Evolutionary conservation across 345 rosid species (phyloP), one percentile per base, ranked within the genome.

Genomic region (Euphorbia pulcherrima): DNA sequence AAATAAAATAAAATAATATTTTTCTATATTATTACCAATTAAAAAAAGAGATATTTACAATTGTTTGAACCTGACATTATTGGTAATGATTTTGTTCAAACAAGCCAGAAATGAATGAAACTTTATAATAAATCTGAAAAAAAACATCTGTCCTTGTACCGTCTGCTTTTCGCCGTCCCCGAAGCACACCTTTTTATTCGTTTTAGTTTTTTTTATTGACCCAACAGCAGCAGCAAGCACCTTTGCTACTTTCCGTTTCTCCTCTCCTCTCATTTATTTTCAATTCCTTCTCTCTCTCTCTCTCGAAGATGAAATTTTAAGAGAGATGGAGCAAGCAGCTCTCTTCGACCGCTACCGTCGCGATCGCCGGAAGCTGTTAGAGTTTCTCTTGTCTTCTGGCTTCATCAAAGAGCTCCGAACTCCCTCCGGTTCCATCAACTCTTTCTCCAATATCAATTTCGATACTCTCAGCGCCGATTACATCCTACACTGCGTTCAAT

Each of bases 351-450:
- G 83, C 46, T 88, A 90, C 88, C 88, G 97, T 69, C 71, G 75
- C 67, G 97, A 94, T 88, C 97, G 97, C 67, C 96, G 95, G 65
- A 87, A 87, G 87, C 89, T 94, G 27, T 28, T 94, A 47, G 87
- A 85, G 80, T 94, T 84, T 72, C 82, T 91, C 51, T 64, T 91
- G 18, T 77, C 92, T 0, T 87, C 92, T 41, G 88, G 86, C 27
- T 77, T 77, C 62, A 78, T 88, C 37, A 83, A 55, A 40, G 93
- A 83, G 78, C 77, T 78, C 58, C 96, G 86, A 29, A 73, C 84
- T 13, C 78, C 85, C 23, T 77, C 87, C 16, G 94, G 80, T 64
- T 66, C 82, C 23, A 20, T 78, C 60, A 28, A 79, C 67, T 76
- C 88, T 33, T 83, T 85, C 75, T 72, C 91, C 52, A 73, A 66